Percentiles rank a stretch among this genome's conserved stretches.
Conservation (phyloP, 331 rosid genomes). For the Prunus yedoensis region DNA sequence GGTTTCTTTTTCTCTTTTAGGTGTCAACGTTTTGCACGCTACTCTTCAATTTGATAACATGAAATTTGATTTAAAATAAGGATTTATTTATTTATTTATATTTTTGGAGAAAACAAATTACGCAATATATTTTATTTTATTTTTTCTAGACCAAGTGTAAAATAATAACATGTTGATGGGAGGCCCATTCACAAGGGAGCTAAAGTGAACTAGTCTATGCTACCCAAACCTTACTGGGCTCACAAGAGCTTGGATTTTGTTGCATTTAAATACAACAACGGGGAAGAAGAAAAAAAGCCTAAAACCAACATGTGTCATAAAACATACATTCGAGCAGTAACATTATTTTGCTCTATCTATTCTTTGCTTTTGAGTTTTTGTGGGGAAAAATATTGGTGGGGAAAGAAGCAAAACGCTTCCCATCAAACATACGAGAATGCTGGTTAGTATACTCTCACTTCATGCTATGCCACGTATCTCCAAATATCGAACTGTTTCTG, state of each 20-base stretch:
- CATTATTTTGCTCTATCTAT: slow-evolving; percentile 1
- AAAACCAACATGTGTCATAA: neutral
- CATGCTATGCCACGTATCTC: neutral
- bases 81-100: too few relatives aligned
- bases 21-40: too few relatives aligned
- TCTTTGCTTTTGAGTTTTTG: neutral
- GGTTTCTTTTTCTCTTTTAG: too few relatives aligned
- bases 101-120: too few relatives aligned
- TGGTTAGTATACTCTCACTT: neutral
- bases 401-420: slow-evolving; percentile 3
- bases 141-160: too few relatives aligned
- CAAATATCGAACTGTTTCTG: neutral
- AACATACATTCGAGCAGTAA: neutral
- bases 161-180: neutral
- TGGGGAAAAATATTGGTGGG: neutral
- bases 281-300: neutral
- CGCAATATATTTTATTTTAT: too few relatives aligned
- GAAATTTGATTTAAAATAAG: too few relatives aligned
- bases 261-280: neutral
- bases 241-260: neutral
- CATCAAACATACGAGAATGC: neutral
- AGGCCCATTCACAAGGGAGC: neutral
- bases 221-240: neutral
- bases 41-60: too few relatives aligned
- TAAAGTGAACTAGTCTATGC: neutral